A percentile compares a stretch with the other conserved stretches of the same genome.
phyloP scores from a whole-genome alignment of 2,329 filamentous ascomycete genomes.

The Sarocladium oryzae region DNA sequence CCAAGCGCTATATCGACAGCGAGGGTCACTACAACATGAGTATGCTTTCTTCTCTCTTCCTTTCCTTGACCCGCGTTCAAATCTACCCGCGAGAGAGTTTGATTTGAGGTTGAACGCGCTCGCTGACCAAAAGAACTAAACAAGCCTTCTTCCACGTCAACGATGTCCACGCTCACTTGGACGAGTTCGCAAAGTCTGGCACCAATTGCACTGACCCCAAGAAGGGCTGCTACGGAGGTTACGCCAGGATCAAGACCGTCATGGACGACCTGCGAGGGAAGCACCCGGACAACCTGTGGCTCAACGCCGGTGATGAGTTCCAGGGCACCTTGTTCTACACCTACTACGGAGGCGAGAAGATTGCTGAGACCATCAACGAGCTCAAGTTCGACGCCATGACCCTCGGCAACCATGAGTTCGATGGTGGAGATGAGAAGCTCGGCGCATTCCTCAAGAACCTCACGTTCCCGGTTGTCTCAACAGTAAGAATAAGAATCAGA shows the following conservation, averaged over 20 bases:
- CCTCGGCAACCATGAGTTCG: conserved; percentile 61
- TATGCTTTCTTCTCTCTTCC: no score
- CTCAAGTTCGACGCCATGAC: conserved; percentile 64
- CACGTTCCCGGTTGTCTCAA: conserved; percentile 58
- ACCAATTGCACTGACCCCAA: conserved; percentile 52
- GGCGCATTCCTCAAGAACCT: conserved; percentile 56
- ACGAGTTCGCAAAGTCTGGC: conserved; percentile 54
- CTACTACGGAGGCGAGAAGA: conserved; percentile 62
- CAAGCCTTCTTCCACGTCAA: conserved; percentile 62
- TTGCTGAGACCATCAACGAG: conserved; percentile 58
- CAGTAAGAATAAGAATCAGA: background rate
- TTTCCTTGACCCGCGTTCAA: background rate
- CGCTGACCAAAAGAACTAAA: no score
- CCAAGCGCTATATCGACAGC: conserved; percentile 42
- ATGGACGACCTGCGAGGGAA: conserved; percentile 49
- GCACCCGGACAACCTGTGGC: conserved; percentile 54
- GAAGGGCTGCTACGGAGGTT: conserved; percentile 57
- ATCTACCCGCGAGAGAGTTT: background rate
- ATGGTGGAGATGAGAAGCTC: conserved; percentile 56
- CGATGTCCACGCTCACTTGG: conserved; percentile 61
- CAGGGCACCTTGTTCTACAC: conserved; percentile 63
- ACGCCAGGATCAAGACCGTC: conserved; percentile 56
- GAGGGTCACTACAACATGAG: conserved; percentile 48
- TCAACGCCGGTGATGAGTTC: conserved; percentile 65
- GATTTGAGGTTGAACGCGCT: no score